Percentiles rank a stretch among this genome's conserved stretches.
Conservation (phyloP, 768 basidiomycete genomes). For the Collybia sordida region DNA sequence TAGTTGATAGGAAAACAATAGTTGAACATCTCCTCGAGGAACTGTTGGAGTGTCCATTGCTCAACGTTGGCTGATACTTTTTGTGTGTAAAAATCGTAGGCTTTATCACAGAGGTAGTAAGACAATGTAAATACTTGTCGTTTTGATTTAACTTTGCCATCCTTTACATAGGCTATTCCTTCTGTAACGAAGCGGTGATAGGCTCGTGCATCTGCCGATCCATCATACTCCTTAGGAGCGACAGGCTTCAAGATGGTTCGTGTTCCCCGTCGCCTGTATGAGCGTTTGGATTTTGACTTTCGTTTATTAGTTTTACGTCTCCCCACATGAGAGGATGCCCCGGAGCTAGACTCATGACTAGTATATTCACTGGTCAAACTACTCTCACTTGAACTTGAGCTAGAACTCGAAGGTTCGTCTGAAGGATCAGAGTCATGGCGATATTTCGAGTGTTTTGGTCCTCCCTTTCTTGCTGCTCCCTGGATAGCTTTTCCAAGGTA, state of each 20-base stretch:
- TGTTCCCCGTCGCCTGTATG: background rate
- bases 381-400: background rate
- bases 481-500: too few relatives aligned
- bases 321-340: too few relatives aligned
- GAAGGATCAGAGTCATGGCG: background rate
- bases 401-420: background rate
- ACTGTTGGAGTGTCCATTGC: conserved; percentile 24
- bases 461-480: background rate
- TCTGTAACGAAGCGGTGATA: conserved; percentile 3
- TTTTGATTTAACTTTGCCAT: background rate
- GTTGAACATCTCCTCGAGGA: conserved; percentile 33
- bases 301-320: too few relatives aligned
- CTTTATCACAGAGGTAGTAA: conserved; percentile 9
- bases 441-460: background rate
- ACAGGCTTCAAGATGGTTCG: background rate
- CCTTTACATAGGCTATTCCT: background rate
- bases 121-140: background rate
- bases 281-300: background rate
- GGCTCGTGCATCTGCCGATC: background rate
- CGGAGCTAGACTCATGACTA: too few relatives aligned
- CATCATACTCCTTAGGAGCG: conserved; percentile 1
- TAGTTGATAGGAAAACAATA: conserved; percentile 36
- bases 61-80: conserved; percentile 19
- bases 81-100: conserved; percentile 7
- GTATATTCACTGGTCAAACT: too few relatives aligned